Conservation (phyloP, 1,284 basidiomycete genomes). For the Pseudozyma tsukubaensis region DNA sequence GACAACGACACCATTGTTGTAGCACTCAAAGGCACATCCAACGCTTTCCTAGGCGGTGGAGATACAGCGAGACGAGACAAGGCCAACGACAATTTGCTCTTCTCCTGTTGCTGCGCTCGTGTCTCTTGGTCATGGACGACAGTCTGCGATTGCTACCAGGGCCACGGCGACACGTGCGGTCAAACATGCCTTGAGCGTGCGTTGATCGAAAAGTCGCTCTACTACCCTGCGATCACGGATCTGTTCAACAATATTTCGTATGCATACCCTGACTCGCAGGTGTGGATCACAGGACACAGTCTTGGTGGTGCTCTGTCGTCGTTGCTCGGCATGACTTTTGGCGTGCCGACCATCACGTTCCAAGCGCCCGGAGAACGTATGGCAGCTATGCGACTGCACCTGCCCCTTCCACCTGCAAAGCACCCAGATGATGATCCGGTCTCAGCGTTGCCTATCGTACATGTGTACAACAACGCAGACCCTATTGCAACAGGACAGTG, state of each 20-base stretch:
- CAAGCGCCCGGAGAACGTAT: conserved; percentile 91
- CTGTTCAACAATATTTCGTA: conserved; percentile 76
- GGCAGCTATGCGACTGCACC: conserved; percentile 85
- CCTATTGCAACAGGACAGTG: conserved; percentile 72
- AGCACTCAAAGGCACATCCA: conserved; percentile 93
- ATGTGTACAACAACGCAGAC: conserved; percentile 83
- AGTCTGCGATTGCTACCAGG: conserved; percentile 86
- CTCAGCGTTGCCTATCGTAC: conserved; percentile 71
- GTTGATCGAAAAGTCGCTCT: conserved; percentile 84
- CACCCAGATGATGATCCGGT: conserved; percentile 53
- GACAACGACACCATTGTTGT: conserved; percentile 85
- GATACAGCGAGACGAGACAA: conserved; percentile 91
- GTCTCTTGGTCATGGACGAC: conserved; percentile 95
- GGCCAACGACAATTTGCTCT: conserved; percentile 93
- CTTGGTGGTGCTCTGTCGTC: conserved; percentile 87
- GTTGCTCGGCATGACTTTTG: conserved; percentile 90
- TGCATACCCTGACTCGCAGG: conserved; percentile 89
- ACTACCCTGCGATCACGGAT: conserved; percentile 87
- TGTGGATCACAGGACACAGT: conserved; percentile 94
- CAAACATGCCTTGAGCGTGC: conserved; percentile 83
- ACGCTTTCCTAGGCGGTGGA: conserved; percentile 81
- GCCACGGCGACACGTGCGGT: conserved; percentile 74
- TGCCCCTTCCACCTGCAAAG: conserved; percentile 75
- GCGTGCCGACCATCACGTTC: conserved; percentile 87
- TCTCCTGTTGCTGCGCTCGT: conserved; percentile 96